phyloP scores from a whole-genome alignment of 331 rosid genomes.

The Pyracantha coccinea region DNA sequence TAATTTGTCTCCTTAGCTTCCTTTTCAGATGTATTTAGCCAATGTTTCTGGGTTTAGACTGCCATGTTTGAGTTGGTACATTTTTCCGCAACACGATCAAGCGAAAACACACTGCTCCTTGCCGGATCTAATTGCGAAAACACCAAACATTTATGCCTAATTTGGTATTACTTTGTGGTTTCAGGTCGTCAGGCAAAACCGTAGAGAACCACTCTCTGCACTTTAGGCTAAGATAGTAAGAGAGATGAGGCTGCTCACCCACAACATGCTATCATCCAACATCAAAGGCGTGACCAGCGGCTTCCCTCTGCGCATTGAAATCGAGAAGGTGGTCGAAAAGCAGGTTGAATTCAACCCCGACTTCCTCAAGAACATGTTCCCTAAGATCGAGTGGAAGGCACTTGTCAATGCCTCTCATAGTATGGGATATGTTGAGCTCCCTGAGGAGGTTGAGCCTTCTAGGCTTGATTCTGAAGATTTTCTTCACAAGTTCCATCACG shows the following conservation, averaged over 20 bases:
- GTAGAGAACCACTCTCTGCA: not conserved
- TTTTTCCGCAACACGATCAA: not conserved
- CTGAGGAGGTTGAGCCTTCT: slow-evolving; percentile 57
- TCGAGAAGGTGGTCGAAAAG: slow-evolving; percentile 52
- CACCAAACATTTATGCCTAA: not conserved
- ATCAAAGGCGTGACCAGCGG: slow-evolving; percentile 70
- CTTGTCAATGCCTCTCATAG: slow-evolving; percentile 43
- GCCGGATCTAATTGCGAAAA: not conserved
- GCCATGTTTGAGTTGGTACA: not conserved
- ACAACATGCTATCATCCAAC: slow-evolving; percentile 85
- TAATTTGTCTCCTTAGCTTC: not conserved
- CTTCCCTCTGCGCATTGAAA: slow-evolving; percentile 72
- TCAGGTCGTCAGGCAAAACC: not conserved
- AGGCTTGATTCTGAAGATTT: slow-evolving; percentile 68
- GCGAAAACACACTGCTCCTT: not conserved
- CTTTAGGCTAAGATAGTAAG: not conserved
- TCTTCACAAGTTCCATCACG: slow-evolving; percentile 65
- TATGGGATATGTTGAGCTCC: slow-evolving; percentile 68
- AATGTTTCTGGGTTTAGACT: not conserved
- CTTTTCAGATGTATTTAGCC: not conserved
- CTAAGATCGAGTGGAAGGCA: slow-evolving; percentile 74
- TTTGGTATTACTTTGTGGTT: not conserved
- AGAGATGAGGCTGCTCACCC: slow-evolving; percentile 73
- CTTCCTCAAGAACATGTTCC: slow-evolving; percentile 60
- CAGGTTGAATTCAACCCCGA: slow-evolving; percentile 48